Evolutionary conservation across 2,329 filamentous ascomycete species (phyloP), one percentile per base, ranked within the genome.

Genomic region (Talaromyces sp.): DNA sequence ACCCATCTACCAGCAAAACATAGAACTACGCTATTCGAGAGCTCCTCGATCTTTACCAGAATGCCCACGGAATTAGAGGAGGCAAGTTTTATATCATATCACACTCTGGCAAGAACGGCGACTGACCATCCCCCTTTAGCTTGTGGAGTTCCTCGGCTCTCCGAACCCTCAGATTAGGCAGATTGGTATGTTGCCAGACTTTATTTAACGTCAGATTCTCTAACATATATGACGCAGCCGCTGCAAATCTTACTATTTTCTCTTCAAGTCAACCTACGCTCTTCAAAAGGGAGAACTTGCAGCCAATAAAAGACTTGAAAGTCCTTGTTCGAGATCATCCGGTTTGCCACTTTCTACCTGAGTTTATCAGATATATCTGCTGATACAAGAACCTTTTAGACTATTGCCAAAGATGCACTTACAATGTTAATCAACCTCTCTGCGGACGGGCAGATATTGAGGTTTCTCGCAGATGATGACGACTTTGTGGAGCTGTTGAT

Each of bases 131-230:
- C 27, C 66, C 68, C 37, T 67, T 57, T 71, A 96, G 92, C 87
- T 97, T 62, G 92, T 97, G 67, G 92, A 93, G 76, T 97, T 98
- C 79, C 90, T 98, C 66, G 90, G 91, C 78, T 90, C 96, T 80
- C 91, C 91, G 66, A 97, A 96, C 76, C 92, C 92, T 49, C 91
- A 97, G 76, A 92, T 98, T 69, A 88, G 95, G 71, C 88, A 92
- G 76, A 85, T 94, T 70, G 89, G 89, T 90, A 81, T 71, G 79
- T 69, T 22, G 37, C 8, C 24, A 39, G 19, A 11, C 6, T 33
- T 11, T 19, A n/a, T n/a, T 19, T 7, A 35, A 64, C 31, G 31
- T 24, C 31, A n/a, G 69, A 65, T 70, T 63, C n/a, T 69, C 66
- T 71, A 59, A 64, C 45, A 47, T n/a, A 22, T 35, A 58, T 14